Percentiles rank a stretch among this genome's conserved stretches.
These are phyloP conservation scores for Dissophora ornata DNA, from an alignment of 192 early-diverging fungal genomes.

Conservation along the genomic window DNA sequence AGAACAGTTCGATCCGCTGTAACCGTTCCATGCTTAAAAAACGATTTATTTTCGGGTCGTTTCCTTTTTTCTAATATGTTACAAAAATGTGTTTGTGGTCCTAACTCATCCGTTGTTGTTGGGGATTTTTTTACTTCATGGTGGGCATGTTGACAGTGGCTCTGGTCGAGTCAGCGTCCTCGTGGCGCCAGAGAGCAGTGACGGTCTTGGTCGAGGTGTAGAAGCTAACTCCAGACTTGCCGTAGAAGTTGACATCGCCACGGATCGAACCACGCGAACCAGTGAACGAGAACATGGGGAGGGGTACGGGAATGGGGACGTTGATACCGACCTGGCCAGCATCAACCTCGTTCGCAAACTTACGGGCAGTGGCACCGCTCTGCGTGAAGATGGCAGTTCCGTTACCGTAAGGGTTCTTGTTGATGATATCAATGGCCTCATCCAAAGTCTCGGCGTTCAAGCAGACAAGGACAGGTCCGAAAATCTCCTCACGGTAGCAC, in stretches of 20 bases:
- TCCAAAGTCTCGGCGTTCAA: conserved; percentile 87
- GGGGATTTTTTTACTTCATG: conserved; percentile 63
- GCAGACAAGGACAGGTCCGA: conserved; percentile 92
- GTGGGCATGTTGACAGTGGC: conserved; percentile 93
- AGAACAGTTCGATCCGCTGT: too few species aligned
- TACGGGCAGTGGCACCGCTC: conserved; percentile 86
- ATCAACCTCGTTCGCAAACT: conserved; percentile 89
- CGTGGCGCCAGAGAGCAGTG: conserved; percentile 91
- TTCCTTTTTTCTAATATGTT: too few species aligned
- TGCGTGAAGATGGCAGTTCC: conserved; percentile 91
- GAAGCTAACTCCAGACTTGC: conserved; percentile 80
- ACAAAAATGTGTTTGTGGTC: too few species aligned
- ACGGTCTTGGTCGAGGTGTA: conserved; percentile 96
- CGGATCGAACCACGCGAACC: conserved; percentile 89
- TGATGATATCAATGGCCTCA: conserved; percentile 91
- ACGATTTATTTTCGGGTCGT: too few species aligned
- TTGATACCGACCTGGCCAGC: conserved; percentile 92
- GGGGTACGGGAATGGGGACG: conserved; percentile 95
- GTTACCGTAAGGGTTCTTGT: conserved; percentile 91
- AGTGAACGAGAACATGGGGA: conserved; percentile 98
- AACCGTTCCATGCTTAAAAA: too few species aligned
- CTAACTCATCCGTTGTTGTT: too few species aligned
- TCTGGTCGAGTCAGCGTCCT: conserved; percentile 75
- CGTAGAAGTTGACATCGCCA: conserved; percentile 96
- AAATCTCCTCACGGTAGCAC: conserved; percentile 95